A percentile compares a stretch with the other conserved stretches of the same genome.
Conservation (phyloP, 2,329 filamentous ascomycete genomes). For the Fusarium staphyleae region DNA sequence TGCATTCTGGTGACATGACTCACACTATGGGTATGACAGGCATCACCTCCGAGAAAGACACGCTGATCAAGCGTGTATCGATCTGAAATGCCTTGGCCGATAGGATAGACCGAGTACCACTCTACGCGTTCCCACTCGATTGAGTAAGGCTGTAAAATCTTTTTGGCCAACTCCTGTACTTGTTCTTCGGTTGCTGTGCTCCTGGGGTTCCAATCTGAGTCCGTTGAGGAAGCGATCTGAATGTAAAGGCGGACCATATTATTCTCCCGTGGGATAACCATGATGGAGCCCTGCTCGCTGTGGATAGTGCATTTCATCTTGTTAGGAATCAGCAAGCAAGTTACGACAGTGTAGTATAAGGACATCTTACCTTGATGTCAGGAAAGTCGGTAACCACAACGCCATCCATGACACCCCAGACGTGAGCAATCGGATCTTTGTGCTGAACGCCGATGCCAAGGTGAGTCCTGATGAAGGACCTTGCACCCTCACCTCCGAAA, state of each 20-base stretch:
- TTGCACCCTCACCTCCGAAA: conserved; percentile 74
- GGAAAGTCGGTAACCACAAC: conserved; percentile 77
- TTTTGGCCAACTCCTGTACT: conserved; percentile 70
- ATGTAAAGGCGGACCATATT: conserved; percentile 75
- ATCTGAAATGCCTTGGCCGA: conserved; percentile 76
- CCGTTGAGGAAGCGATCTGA: conserved; percentile 68
- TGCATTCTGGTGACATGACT: conserved; percentile 50
- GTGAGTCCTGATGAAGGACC: conserved; percentile 69
- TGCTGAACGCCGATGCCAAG: conserved; percentile 75
- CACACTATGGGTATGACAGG: conserved; percentile 80
- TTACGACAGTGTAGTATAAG: not conserved
- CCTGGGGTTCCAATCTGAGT: conserved; percentile 66
- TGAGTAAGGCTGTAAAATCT: conserved; percentile 69
- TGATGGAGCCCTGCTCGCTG: conserved; percentile 75
- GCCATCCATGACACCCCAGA: conserved; percentile 80
- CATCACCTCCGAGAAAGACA: conserved; percentile 78
- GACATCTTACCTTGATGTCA: conserved; percentile 69
- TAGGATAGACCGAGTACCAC: conserved; percentile 80
- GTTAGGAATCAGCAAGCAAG: conserved; percentile 52
- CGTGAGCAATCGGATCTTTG: conserved; percentile 72
- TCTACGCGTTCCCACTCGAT: conserved; percentile 73
- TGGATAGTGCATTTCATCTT: conserved; percentile 80
- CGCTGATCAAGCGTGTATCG: conserved; percentile 71
- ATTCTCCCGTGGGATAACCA: conserved; percentile 78
- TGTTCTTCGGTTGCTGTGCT: conserved; percentile 68